These are phyloP conservation scores for Lentinula sp. DNA, from an alignment of 768 basidiomycete species.

Conservation along the genomic window DNA sequence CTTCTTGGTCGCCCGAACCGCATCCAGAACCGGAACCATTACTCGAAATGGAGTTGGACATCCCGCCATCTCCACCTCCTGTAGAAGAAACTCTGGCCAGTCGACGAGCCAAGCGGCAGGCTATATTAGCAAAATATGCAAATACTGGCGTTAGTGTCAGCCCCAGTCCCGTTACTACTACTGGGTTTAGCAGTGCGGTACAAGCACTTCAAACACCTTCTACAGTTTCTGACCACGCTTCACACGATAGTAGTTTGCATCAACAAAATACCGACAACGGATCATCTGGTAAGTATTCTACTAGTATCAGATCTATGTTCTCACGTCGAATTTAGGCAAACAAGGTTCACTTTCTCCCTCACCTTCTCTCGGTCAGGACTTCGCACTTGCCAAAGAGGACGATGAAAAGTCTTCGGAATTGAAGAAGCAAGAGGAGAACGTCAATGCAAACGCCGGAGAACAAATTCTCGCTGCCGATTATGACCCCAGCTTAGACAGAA, in stretches of 20 bases:
- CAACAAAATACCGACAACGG: conserved; percentile 29
- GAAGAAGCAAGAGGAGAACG: conserved; percentile 33
- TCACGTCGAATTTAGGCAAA: conserved; percentile 27
- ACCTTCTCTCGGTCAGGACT: conserved; percentile 46
- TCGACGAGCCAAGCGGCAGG: conserved; percentile 66
- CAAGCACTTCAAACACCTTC: conserved; percentile 60
- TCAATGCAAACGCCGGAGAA: conserved; percentile 31
- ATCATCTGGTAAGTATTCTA: conserved; percentile 15
- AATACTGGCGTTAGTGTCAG: conserved; percentile 45
- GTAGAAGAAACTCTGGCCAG: conserved; percentile 63
- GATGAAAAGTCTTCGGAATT: conserved; percentile 43
- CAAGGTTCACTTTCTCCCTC: conserved; percentile 53
- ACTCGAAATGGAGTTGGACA: conserved; percentile 50
- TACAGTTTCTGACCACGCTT: conserved; percentile 55
- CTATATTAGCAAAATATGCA: conserved; percentile 74
- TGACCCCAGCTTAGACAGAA: conserved; percentile 76
- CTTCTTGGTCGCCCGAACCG: conserved; percentile 15
- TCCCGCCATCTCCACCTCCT: conserved; percentile 45
- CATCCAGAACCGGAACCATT: conserved; percentile 21
- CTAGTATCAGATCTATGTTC: neutral
- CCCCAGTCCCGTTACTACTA: conserved; percentile 35
- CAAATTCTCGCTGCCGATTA: conserved; percentile 93
- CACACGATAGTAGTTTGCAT: conserved; percentile 33
- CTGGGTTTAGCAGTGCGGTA: conserved; percentile 66
- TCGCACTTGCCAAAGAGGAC: conserved; percentile 64